Evolutionary conservation across 257 asterid species (phyloP).

Genomic region (Henckelia pumila): DNA sequence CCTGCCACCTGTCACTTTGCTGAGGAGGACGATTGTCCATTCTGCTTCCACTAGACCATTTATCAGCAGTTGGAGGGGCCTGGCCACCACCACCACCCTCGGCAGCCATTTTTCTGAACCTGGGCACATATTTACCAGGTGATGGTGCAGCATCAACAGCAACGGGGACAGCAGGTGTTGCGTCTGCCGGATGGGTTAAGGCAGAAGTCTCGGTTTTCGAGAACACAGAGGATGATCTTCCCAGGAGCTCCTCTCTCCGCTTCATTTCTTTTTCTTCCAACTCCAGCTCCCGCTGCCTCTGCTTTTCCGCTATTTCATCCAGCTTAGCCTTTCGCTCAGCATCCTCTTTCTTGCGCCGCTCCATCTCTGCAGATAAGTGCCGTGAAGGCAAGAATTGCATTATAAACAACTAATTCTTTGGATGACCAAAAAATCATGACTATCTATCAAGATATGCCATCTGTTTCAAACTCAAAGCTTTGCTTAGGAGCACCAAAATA

Average conservation of each 20-base stretch:
- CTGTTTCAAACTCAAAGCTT: no score
- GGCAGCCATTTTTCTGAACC: constrained; percentile 14
- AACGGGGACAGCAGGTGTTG: neutral
- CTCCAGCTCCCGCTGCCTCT: constrained; percentile 34
- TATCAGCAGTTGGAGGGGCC: constrained; percentile 18
- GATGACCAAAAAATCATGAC: no score
- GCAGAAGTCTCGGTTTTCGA: constrained; percentile 11
- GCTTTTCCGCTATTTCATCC: constrained; percentile 34
- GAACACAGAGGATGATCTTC: constrained; percentile 9
- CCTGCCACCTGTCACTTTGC: constrained; percentile 21
- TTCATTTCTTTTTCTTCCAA: constrained; percentile 30
- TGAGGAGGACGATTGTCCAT: constrained; percentile 11
- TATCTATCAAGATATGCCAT: no score
- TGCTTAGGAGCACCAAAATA: no score
- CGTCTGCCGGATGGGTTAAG: neutral
- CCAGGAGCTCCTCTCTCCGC: constrained; percentile 25
- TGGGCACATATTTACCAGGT: constrained; percentile 26
- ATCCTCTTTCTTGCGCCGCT: constrained; percentile 36
- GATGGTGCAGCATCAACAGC: constrained; percentile 19
- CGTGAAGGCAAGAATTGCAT: no score
- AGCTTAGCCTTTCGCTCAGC: constrained; percentile 36
- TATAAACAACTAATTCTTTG: no score
- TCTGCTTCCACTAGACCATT: constrained; percentile 17
- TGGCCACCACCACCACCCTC: constrained; percentile 5
- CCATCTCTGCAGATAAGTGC: constrained; percentile 26